A percentile compares a stretch with the other conserved stretches of the same genome.
Evolutionary conservation across 2,329 filamentous ascomycete genomes (phyloP).

Genomic region (Coleophoma eucalyptorum): DNA sequence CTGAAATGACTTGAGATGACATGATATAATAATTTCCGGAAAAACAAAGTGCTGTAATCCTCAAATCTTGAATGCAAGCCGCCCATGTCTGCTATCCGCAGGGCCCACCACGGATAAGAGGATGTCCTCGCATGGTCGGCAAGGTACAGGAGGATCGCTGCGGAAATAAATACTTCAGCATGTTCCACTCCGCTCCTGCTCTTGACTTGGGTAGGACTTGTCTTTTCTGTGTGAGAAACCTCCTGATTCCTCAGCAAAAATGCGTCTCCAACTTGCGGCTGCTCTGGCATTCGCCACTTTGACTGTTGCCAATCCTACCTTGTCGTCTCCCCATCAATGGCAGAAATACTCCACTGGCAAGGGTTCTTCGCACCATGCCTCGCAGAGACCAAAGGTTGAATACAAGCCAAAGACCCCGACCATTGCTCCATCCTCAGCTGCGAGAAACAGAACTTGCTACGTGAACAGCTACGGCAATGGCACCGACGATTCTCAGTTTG

Average conservation of each 20-base stretch:
- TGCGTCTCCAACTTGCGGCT: constrained; percentile 19
- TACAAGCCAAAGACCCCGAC: constrained; percentile 17
- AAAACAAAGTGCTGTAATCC: too few species aligned
- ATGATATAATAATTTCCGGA: too few species aligned
- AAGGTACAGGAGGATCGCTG: too few species aligned
- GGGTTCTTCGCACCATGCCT: constrained; percentile 13
- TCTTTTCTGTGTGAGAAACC: too few species aligned
- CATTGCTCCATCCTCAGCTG: constrained; percentile 10
- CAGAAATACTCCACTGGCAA: constrained; percentile 5
- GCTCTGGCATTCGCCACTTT: constrained; percentile 15
- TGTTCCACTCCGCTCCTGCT: constrained; percentile 2
- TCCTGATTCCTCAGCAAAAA: constrained; percentile 6
- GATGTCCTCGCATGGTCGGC: too few species aligned
- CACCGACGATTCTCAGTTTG: constrained; percentile 34
- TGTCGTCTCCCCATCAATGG: constrained; percentile 12
- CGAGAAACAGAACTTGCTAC: constrained; percentile 19
- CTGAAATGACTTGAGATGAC: too few species aligned
- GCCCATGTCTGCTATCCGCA: too few species aligned
- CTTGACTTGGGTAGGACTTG: not conserved
- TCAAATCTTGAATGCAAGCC: too few species aligned
- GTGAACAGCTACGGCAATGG: constrained; percentile 21
- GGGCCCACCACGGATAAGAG: too few species aligned
- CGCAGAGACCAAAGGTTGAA: constrained; percentile 16
- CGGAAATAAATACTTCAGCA: constrained; percentile 5
- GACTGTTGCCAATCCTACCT: constrained; percentile 17